phyloP scores from a whole-genome alignment of 192 early-diverging fungal genomes.

The Allomyces arbusculus region DNA sequence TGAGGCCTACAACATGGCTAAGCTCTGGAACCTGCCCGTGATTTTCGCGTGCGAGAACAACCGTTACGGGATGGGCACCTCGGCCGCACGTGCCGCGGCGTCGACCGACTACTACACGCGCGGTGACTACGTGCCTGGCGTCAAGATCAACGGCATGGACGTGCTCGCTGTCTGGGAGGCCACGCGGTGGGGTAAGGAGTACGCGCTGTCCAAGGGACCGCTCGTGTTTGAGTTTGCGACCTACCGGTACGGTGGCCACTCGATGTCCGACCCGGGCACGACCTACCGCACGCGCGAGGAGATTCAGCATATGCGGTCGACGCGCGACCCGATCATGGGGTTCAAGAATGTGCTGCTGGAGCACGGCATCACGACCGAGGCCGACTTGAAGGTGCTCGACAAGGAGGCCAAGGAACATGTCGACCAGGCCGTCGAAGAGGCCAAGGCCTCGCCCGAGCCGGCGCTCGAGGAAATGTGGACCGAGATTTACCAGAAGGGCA shows the following conservation, averaged over 20 bases:
- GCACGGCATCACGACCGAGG: slow-evolving; percentile 46
- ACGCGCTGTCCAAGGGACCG: slow-evolving; percentile 63
- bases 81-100: slow-evolving; percentile 71
- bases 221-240: slow-evolving; percentile 88
- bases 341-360: slow-evolving; percentile 69
- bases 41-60: slow-evolving; percentile 99
- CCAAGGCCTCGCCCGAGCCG: slow-evolving; percentile 63
- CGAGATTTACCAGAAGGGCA: slow-evolving; percentile 62
- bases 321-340: slow-evolving; percentile 80
- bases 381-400: slow-evolving; percentile 80
- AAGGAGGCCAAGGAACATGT: slow-evolving; percentile 72
- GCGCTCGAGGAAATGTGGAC: slow-evolving; percentile 45
- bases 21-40: slow-evolving; percentile 83
- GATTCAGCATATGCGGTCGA: slow-evolving; percentile 92
- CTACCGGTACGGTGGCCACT: slow-evolving; percentile 99
- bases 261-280: slow-evolving; percentile 98
- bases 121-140: slow-evolving; percentile 89
- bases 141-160: slow-evolving; percentile 87
- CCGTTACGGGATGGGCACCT: slow-evolving; percentile 96
- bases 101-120: slow-evolving; percentile 86
- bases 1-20: slow-evolving; percentile 98
- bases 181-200: slow-evolving; percentile 65
- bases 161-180: slow-evolving; percentile 76
- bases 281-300: slow-evolving; percentile 98
- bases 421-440: slow-evolving; percentile 63